A percentile compares a stretch with the other conserved stretches of the same genome.
Conservation (phyloP, 169 alveolate species). For the Cytauxzoon felis region DNA sequence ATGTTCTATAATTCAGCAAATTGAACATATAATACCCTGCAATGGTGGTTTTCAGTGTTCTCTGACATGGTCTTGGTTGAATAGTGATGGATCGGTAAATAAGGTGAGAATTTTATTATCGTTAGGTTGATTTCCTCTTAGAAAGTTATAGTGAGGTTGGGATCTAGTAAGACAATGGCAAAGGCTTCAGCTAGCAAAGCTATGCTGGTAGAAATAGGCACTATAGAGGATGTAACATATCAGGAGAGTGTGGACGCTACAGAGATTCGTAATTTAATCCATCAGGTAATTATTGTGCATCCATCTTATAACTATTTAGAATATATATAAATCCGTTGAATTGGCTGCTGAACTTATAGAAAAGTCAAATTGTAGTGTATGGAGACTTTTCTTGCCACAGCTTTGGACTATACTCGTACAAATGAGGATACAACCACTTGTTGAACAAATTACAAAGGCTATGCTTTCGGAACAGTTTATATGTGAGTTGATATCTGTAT, state of each 20-base stretch:
- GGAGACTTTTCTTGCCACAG: constrained; percentile 55
- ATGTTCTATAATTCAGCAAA: not conserved
- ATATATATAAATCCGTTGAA: constrained; percentile 19
- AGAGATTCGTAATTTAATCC: constrained; percentile 2
- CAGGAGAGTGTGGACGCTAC: constrained; percentile 38
- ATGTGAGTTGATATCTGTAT: not conserved
- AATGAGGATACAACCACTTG: constrained; percentile 6
- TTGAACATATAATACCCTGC: not conserved
- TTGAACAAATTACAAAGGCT: constrained; percentile 4
- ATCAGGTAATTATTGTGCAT: not conserved
- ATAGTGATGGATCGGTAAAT: constrained; percentile 2
- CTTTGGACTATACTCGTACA: constrained; percentile 19
- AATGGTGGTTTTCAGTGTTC: constrained; percentile 50
- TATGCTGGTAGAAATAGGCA: constrained; percentile 52
- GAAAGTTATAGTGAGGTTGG: constrained; percentile 3
- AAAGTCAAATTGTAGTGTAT: constrained; percentile 44
- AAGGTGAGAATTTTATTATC: not conserved
- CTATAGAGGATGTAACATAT: constrained; percentile 35
- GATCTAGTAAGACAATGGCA: constrained; percentile 46
- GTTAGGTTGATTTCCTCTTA: not conserved
- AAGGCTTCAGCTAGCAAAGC: constrained; percentile 59
- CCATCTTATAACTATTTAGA: not conserved
- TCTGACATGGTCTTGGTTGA: constrained; percentile 43
- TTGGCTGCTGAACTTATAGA: constrained; percentile 15
- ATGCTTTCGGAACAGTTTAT: not conserved